Base-by-base conservation (phyloP, 1,284 basidiomycete species). In the Agaricales sp. region DNA sequence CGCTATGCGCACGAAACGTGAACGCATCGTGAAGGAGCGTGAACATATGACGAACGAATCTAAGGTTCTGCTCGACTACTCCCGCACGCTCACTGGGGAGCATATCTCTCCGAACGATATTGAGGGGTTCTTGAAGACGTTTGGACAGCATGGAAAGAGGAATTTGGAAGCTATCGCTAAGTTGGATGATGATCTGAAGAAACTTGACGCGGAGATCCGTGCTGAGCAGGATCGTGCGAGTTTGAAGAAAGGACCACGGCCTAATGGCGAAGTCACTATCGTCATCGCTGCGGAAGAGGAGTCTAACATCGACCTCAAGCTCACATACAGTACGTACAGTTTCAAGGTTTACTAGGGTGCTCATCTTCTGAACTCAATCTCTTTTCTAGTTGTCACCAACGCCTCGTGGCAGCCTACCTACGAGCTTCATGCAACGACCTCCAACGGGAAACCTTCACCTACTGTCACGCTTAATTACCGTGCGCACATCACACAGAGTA, bases 361-460 rank as follows among this genome's bases (percentile, higher is more conserved):
- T 47, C 22, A 6, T 43, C 50, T 26, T 3, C 20, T 45, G 23
- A 16, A 16, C 47, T 46, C 22, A 18, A 39, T 46, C 18, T 30
- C 44, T 26, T 43, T 6, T 45, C 44, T 46, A 80, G 79, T 78
- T 49, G 78, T 81, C 12, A 61, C 56, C 44, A 61, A 70, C 39
- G 74, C 72, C 0, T 58, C 57, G 16, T 82, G 79, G 79, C 57
- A 61, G 16, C 73, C 78, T 1, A 67, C 67, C 2, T 82, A 82
- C 57, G 78, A 82, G 48, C 65, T 82, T 0, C 71, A 77, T 49
- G 76, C 76, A 0, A 69, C 66, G 0, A 74, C 72, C 0, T 59
- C 58, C 12, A 66, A 67, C 18, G 70, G 71, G 0, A 66, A 69
- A 51, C 70, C 74, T 3, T 65, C 69, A 0, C 56, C 67, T 2